Evolutionary conservation across 345 rosid species (phyloP), one percentile per base, ranked within the genome.

Genomic region (Gynandropsis gynandra): DNA sequence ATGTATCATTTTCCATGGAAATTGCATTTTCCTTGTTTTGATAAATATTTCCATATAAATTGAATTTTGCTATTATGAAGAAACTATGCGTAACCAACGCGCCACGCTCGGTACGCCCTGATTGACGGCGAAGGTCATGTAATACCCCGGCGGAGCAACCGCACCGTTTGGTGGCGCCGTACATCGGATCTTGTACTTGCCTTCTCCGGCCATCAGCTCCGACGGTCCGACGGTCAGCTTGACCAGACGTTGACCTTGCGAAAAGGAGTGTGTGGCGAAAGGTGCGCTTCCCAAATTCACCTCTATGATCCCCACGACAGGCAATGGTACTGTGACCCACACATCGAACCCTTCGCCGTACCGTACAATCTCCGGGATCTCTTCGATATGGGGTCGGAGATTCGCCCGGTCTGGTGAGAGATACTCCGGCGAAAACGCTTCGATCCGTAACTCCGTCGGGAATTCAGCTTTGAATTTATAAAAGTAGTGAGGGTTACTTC

Each of bases 81-180:
- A 37, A 20, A 73, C 72, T 62, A 89, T 58, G 51, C 76, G 97
- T 16, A 90, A 77, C 98, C 96, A 90, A 4, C 79, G 69, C 2
- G 95, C 96, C 0, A 77, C 59, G 57, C 96, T 80, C n/a, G 98
- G 96, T 68, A 90, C 93, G 4, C 89, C 95, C 38, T 82, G 87
- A 42, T 87, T 87, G 14, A 87, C 87, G 0, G 82, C 89, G 21
- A 87, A 90, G 0, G 77, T 85, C 96, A 90, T 90, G 49, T 90
- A 90, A 55, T 87, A 90, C 7, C 92, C 85, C 1, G 95, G 95
- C 2, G 96, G 96, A 61, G 98, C 80, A 45, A 84, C 83, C 46
- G 75, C 85, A 4, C 82, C 76, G 42, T 53, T 78, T 0, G 81
- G 87, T 8, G 96, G 96, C 7, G 95, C 94, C 15, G 77, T 81